Conservation (phyloP, 73 alveolate species). For the Uronychia setigera region DNA sequence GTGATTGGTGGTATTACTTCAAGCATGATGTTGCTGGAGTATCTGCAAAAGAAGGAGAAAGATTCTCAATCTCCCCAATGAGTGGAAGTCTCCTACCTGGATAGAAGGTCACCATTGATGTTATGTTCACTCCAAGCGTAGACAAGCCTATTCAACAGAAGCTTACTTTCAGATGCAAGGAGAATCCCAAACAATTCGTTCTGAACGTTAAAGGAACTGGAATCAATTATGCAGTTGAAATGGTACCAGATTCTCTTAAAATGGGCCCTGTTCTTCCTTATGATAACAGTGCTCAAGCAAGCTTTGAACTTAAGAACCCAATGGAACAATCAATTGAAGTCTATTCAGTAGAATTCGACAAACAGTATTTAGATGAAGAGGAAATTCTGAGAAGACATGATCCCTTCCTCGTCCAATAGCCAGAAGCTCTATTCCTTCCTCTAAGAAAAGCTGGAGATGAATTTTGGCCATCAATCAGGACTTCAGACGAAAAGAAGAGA, state of each 20-base stretch:
- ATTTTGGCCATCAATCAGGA: slow-evolving; percentile 87
- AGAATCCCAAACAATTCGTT: slow-evolving; percentile 89
- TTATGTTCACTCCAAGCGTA: slow-evolving; percentile 92
- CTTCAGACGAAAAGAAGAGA: slow-evolving; percentile 87
- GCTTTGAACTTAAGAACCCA: slow-evolving; percentile 95
- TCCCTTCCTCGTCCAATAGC: slow-evolving; percentile 65
- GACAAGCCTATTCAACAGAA: slow-evolving; percentile 89
- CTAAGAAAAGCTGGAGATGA: slow-evolving; percentile 96
- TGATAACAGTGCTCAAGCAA: slow-evolving; percentile 88
- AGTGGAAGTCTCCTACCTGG: slow-evolving; percentile 95
- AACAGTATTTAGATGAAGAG: slow-evolving; percentile 93
- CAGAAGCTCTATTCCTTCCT: slow-evolving; percentile 76
- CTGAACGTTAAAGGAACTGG: slow-evolving; percentile 96
- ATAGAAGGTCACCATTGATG: slow-evolving; percentile 89
- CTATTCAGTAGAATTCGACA: slow-evolving; percentile 95
- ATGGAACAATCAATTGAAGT: slow-evolving; percentile 96
- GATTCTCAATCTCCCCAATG: slow-evolving; percentile 92
- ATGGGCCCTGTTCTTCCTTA: slow-evolving; percentile 99
- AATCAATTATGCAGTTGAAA: slow-evolving; percentile 82
- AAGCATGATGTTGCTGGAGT: slow-evolving; percentile 85
- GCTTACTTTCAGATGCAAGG: slow-evolving; percentile 89
- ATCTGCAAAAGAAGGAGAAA: slow-evolving; percentile 85
- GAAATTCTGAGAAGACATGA: slow-evolving; percentile 90
- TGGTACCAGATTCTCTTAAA: slow-evolving; percentile 85
- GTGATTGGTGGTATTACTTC: slow-evolving; percentile 94